Evolutionary conservation across 225 moss, liverwort and hornwort genomes (phyloP), one percentile per base, ranked within the genome.

Genomic region (Takakia lepidozioides): DNA sequence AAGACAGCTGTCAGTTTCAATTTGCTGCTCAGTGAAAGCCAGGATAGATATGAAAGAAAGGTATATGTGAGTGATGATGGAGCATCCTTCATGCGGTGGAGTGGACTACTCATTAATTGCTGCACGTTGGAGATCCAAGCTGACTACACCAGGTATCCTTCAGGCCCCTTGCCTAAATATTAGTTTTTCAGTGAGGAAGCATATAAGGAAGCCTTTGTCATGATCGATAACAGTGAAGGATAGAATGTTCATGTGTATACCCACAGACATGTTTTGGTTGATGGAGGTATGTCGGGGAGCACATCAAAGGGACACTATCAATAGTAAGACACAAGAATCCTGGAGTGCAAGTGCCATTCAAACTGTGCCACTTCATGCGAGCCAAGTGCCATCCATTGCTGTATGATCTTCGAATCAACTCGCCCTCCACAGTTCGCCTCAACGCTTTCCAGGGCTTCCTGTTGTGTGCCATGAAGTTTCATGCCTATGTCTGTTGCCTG

Each of bases 91-190:
- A 90, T 98, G 72, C 80, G 81, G 26, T 98, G 95, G 95, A 84
- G 90, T 66, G 95, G 95, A 36, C 77, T 98, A 56, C 77, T 98
- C 17, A 63, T 98, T 60, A 98, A 98, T 48, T 98, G 95, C 71
- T 71, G 78, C 61, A 98, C 95, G 5, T 49, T 98, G 53, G 95
- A 98, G 43, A 78, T 98, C 62, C 95, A 98, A 81, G 95, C 95
- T 48, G 95, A 98, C 57, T 98, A 98, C 41, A 90, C 90, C 52
- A 98, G 95, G 95, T 93, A 10, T 25, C 38, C 49, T 37, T 19
- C 19, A 6, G 25, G 1, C 3, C 28, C 22, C 37, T 13, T n/a
- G n/a, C n/a, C n/a, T n/a, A n/a, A n/a, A n/a, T n/a, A n/a, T n/a
- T n/a, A n/a, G n/a, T n/a, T n/a, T n/a, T n/a, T n/a, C n/a, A n/a